Base-by-base conservation (phyloP, 192 early-diverging fungal species). In the Entomortierella beljakovae region DNA sequence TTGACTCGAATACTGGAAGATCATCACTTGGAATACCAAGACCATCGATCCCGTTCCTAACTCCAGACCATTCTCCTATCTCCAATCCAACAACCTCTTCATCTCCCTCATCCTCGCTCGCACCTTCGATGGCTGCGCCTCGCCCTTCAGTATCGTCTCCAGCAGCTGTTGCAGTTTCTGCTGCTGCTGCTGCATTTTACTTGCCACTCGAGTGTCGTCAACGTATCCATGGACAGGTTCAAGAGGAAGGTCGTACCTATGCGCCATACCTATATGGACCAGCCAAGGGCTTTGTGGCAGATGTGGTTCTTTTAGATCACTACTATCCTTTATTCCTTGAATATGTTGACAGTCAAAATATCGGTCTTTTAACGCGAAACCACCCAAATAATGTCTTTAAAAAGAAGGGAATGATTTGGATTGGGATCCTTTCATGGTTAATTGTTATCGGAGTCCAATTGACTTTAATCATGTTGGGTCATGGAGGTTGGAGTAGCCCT, bases 251-350 rank as follows among this genome's bases (percentile, higher is more conserved):
- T 15, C 66, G 75, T 1, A 65, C 61, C 0, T 49, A 70, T 43
- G 67, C 68, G 0, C 67, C 75, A 2, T 32, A 79, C 26, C 32
- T 79, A 22, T 79, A 40, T 60, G 75, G 75, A 29, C 75, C 75
- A 13, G 75, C 75, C 25, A 79, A 79, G 37, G 75, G 75, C 25
- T 79, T 79, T 69, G 75, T 79, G 29, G 42, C 55, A 62, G 75
- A 79, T 46, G 67, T 79, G 5, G 75, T 79, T 1, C 62, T 79
- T 29, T 49, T 54, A 43, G 75, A 79, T 16, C 67, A 79, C 18
- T 79, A 70, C 33, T 79, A 79, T 34, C 75, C 75, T 0, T 7
- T 79, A 57, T 79, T 79, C 33, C 38, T 79, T 18, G 64, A 79
- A 28, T 57, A 79, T 28, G 64, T 79, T 2, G 67, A 70, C 9